These are phyloP conservation scores for Solanum hybrid DNA, from an alignment of 305 asterid genomes.

Conservation along the genomic window DNA sequence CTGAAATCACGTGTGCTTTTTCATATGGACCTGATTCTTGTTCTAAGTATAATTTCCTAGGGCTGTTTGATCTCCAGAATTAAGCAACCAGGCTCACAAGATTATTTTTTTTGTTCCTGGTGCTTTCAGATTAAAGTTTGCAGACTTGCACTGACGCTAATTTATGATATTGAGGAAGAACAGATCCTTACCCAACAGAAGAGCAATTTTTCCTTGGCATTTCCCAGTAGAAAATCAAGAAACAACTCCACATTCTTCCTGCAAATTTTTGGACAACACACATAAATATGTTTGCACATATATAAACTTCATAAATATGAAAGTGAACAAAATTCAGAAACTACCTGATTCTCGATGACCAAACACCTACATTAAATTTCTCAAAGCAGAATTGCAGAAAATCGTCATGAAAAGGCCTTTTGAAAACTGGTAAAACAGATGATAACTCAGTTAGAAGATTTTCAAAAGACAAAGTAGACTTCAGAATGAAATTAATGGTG, in stretches of 20 bases:
- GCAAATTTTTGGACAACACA: conserved; percentile 25
- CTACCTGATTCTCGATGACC: conserved; percentile 84
- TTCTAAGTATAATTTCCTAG: not conserved
- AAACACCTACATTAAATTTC: conserved; percentile 66
- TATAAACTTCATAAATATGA: not conserved
- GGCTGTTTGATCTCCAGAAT: not conserved
- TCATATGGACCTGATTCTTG: not conserved
- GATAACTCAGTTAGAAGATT: conserved; percentile 23
- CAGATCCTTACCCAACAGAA: conserved; percentile 67
- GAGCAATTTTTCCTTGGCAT: conserved; percentile 45
- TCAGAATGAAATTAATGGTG: not conserved
- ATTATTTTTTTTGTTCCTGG: not conserved
- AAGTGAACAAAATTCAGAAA: not conserved
- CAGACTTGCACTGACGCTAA: not conserved
- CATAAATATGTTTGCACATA: not conserved
- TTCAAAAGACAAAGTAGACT: not conserved
- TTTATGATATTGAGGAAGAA: not conserved
- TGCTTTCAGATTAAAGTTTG: not conserved
- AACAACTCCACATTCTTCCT: conserved; percentile 65
- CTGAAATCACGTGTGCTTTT: not conserved
- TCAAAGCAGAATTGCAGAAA: conserved; percentile 77
- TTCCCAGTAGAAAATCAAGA: conserved; percentile 60
- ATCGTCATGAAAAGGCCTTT: conserved; percentile 74
- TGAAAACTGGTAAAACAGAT: conserved; percentile 47
- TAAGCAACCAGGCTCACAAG: not conserved